phyloP scores from a whole-genome alignment of 2,329 filamentous ascomycete species.

The Claviceps pusilla region DNA sequence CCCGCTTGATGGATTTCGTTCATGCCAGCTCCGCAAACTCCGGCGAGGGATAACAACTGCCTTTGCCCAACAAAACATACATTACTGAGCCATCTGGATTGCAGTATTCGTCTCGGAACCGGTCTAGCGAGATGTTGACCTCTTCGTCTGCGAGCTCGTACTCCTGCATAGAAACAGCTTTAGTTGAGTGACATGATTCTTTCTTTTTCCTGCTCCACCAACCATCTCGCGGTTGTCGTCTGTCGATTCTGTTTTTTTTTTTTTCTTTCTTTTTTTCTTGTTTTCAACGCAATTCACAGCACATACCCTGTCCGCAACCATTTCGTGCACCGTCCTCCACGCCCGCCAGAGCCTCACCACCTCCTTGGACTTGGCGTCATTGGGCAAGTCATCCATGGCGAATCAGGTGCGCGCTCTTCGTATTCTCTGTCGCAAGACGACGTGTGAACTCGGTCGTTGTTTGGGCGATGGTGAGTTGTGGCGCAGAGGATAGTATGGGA shows the following conservation, averaged over 20 bases:
- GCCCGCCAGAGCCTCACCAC: conserved; percentile 74
- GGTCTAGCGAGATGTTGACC: conserved; percentile 69
- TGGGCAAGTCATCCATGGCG: conserved; percentile 29
- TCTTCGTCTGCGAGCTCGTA: conserved; percentile 87
- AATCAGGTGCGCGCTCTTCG: neutral
- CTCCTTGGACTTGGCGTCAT: conserved; percentile 36
- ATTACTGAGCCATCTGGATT: conserved; percentile 59
- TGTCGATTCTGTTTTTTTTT: neutral
- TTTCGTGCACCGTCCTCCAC: conserved; percentile 85
- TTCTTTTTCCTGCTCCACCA: neutral
- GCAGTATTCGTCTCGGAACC: conserved; percentile 60
- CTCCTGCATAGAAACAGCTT: conserved; percentile 40
- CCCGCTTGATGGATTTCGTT: no score
- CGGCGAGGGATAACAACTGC: no score
- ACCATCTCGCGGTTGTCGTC: neutral
- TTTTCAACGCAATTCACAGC: neutral
- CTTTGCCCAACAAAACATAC: conserved; percentile 32
- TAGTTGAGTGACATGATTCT: neutral
- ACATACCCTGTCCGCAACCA: conserved; percentile 78
- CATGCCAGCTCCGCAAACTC: neutral
- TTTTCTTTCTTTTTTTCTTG: neutral
- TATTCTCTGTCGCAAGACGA: neutral
- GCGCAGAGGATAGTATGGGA: neutral
- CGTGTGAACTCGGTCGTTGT: conserved; percentile 1
- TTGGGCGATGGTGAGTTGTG: neutral